These are phyloP conservation scores for Cucurbita pepo DNA, from an alignment of 306 rosid species.

Conservation along the genomic window DNA sequence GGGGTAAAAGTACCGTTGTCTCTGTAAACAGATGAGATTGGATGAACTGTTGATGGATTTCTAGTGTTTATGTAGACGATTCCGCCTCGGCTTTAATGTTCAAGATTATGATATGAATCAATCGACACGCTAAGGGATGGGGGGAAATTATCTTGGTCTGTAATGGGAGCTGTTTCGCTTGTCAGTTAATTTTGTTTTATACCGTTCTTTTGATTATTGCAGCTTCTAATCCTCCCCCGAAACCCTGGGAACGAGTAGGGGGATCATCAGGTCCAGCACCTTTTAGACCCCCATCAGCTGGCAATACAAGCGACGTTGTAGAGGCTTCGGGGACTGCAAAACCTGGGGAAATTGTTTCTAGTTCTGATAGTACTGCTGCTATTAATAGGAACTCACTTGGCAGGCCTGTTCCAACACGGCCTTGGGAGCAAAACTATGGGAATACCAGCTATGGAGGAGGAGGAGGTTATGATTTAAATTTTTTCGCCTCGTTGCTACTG, in stretches of 20 bases:
- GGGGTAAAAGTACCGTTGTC: neutral
- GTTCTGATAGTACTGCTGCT: conserved; percentile 30
- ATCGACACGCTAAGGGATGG: neutral
- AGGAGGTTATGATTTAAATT: conserved; percentile 22
- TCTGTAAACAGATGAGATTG: neutral
- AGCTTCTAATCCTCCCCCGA: conserved; percentile 70
- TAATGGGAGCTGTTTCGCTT: neutral
- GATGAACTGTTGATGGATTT: neutral
- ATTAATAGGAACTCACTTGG: conserved; percentile 40
- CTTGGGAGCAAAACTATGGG: conserved; percentile 86
- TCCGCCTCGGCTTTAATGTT: neutral
- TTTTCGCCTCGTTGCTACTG: neutral
- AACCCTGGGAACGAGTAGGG: conserved; percentile 91
- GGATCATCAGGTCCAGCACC: conserved; percentile 77
- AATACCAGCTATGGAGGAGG: conserved; percentile 51
- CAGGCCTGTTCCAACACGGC: conserved; percentile 83
- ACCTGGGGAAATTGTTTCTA: conserved; percentile 84
- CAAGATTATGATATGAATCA: neutral
- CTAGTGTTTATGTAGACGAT: neutral
- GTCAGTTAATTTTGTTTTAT: neutral
- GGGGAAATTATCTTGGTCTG: neutral
- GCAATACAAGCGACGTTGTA: conserved; percentile 78
- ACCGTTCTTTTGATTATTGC: conserved; percentile 9
- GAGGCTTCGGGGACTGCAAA: conserved; percentile 95
- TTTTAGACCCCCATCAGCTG: conserved; percentile 71